phyloP scores from a whole-genome alignment of 257 asterid species.

The Solanum pimpinellifolium region DNA sequence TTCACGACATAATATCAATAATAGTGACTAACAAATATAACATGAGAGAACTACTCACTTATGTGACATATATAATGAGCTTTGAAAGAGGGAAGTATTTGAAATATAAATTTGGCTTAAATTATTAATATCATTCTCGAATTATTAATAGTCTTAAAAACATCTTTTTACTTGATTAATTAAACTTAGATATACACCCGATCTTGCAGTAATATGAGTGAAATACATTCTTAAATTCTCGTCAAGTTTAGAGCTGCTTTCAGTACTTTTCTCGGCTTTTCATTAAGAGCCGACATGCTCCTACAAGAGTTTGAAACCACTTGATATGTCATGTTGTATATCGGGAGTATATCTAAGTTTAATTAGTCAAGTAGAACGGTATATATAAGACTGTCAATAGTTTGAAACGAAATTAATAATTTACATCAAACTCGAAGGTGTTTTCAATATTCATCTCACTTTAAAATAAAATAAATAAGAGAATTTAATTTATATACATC shows the following conservation, averaged over 20 bases:
- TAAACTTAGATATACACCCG: background rate
- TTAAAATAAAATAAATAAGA: background rate
- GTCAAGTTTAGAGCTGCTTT: background rate
- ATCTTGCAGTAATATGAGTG: background rate
- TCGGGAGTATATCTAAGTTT: background rate
- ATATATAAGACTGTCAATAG: no score
- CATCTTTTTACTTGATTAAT: rapidly evolving
- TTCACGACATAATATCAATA: background rate
- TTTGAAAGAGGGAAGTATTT: background rate
- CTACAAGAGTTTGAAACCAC: background rate
- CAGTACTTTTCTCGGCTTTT: background rate
- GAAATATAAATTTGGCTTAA: no score
- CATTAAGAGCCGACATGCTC: background rate
- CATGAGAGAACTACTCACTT: background rate
- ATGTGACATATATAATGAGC: background rate
- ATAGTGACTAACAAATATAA: background rate
- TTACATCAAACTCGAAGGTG: rapidly evolving
- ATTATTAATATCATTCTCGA: background rate
- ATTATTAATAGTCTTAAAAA: rapidly evolving
- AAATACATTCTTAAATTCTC: no score
- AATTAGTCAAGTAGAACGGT: rapidly evolving
- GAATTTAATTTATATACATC: background rate
- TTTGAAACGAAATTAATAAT: background rate
- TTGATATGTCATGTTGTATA: background rate
- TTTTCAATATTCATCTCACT: background rate